Percentiles rank a stretch among this genome's conserved stretches.
These are phyloP conservation scores for Coelomomyces lativittatus DNA, from an alignment of 371 early-diverging fungal genomes.

Conservation along the genomic window DNA sequence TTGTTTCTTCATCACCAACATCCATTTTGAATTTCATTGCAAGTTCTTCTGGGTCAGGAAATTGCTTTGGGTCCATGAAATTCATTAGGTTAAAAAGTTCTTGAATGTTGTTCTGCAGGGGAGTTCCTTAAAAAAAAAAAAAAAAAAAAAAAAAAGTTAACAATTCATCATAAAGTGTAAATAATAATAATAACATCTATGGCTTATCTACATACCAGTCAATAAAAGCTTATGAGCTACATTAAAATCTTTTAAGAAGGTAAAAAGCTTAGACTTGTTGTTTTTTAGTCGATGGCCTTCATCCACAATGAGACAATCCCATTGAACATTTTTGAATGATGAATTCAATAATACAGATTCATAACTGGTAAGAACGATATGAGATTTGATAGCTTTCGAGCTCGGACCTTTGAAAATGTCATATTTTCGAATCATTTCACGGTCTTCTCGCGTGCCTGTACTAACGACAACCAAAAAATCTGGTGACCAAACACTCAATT, in stretches of 20 bases:
- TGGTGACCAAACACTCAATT: not conserved
- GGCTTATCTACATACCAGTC: conserved; percentile 31
- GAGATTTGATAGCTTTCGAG: not conserved
- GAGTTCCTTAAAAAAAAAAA: conserved; percentile 27
- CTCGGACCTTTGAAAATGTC: too few species aligned
- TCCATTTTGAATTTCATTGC: conserved; percentile 29
- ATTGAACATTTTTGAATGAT: not conserved
- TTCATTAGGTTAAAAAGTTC: conserved; percentile 57
- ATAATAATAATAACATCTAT: not conserved
- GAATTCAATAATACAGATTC: not conserved
- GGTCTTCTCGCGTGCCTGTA: not conserved
- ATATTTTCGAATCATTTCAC: too few species aligned
- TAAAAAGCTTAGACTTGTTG: conserved; percentile 46
- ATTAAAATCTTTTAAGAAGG: conserved; percentile 23
- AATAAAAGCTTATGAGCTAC: conserved; percentile 46
- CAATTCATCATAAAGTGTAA: not conserved
- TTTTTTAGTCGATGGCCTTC: conserved; percentile 64
- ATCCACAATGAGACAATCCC: not conserved
- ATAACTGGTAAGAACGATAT: not conserved
- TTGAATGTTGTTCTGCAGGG: conserved; percentile 55
- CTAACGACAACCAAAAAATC: not conserved
- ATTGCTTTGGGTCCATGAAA: conserved; percentile 46
- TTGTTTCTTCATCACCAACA: not conserved
- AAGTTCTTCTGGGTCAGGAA: conserved; percentile 20
- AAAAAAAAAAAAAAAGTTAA: conserved; percentile 3